Evolutionary conservation across 257 asterid species (phyloP).

Genomic region (Petunia axillaris): DNA sequence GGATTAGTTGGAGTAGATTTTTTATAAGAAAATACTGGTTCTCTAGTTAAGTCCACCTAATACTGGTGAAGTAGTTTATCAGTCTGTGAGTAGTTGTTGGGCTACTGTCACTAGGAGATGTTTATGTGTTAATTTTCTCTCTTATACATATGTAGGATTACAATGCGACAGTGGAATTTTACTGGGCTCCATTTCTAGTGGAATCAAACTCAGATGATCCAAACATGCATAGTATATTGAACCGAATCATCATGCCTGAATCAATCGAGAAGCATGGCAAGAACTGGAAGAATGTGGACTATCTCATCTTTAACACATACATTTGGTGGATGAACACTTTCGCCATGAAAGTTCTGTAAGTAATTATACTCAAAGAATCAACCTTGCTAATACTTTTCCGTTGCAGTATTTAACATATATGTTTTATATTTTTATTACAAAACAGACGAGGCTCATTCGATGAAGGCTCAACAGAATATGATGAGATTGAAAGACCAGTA

Average conservation of each 20-base stretch:
- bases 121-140: background rate
- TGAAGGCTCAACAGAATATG: constrained; percentile 62
- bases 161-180: constrained; percentile 85
- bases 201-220: constrained; percentile 92
- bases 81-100: background rate
- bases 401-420: background rate
- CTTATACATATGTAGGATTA: constrained; percentile 55
- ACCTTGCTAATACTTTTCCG: background rate
- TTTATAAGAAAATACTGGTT: background rate
- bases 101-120: background rate
- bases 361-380: constrained; percentile 9
- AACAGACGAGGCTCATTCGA: constrained; percentile 77
- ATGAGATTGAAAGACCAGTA: constrained; percentile 60
- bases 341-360: constrained; percentile 81
- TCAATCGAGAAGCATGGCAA: constrained; percentile 73
- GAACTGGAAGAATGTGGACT: constrained; percentile 79
- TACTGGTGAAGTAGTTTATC: constrained; percentile 23
- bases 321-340: constrained; percentile 97
- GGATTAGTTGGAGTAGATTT: background rate
- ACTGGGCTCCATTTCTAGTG: constrained; percentile 91
- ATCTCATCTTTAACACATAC: constrained; percentile 79
- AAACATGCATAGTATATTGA: constrained; percentile 70
- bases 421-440: background rate
- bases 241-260: constrained; percentile 82
- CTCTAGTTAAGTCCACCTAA: constrained; percentile 25